A percentile compares a stretch with the other conserved stretches of the same genome.
These are phyloP conservation scores for Talaromyces borbonicus DNA, from an alignment of 495 filamentous ascomycete species.

Conservation along the genomic window DNA sequence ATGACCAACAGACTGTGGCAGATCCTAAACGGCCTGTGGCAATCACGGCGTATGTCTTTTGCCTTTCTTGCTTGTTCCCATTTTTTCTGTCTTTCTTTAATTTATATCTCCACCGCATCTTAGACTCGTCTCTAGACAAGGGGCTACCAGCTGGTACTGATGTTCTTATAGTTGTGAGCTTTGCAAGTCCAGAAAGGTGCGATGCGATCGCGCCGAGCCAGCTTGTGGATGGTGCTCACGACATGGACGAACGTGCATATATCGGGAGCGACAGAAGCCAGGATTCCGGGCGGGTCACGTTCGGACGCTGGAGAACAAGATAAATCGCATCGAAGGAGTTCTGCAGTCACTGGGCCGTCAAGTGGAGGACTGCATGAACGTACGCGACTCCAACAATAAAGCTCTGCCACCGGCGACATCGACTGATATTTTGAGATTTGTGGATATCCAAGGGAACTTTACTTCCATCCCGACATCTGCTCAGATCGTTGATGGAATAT, in stretches of 20 bases:
- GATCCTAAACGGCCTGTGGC: too few relatives aligned
- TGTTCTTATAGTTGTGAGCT: slow-evolving; percentile 1
- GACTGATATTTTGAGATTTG: slow-evolving; percentile 1
- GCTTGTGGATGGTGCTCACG: not conserved
- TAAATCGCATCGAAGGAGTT: slow-evolving; percentile 16
- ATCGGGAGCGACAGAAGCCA: not conserved
- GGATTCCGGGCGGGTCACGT: not conserved
- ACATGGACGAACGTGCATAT: not conserved
- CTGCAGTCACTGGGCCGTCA: slow-evolving; percentile 2
- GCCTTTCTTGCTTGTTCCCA: too few relatives aligned
- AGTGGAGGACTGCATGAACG: not conserved
- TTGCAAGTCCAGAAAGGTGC: slow-evolving; percentile 1
- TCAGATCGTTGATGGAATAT: too few relatives aligned
- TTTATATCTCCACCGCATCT: not conserved
- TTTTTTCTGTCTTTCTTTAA: not conserved
- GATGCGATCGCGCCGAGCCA: not conserved
- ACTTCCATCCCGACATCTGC: slow-evolving; percentile 19
- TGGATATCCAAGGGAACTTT: not conserved
- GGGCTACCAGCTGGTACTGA: too few relatives aligned
- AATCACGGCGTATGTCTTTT: too few relatives aligned
- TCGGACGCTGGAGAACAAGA: slow-evolving; percentile 1
- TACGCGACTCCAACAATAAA: slow-evolving; percentile 8
- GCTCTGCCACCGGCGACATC: too few relatives aligned
- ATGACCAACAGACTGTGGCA: too few relatives aligned
- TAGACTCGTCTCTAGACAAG: too few relatives aligned